Evolutionary conservation across 768 basidiomycete genomes (phyloP).

Genomic region (Tulasnella sp.): DNA sequence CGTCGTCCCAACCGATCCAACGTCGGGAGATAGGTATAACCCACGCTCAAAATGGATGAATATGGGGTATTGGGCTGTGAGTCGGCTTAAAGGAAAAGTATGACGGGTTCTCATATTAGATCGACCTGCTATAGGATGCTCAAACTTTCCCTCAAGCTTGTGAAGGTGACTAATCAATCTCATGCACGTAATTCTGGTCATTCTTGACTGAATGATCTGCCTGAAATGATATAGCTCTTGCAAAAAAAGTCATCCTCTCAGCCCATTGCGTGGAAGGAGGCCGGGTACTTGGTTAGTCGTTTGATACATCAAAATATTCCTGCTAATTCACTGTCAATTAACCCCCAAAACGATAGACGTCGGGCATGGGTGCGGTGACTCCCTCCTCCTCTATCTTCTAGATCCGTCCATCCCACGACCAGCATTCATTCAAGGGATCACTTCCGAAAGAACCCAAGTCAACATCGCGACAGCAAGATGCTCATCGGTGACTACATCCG

Average conservation of each 20-base stretch:
- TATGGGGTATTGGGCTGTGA: constrained; percentile 57
- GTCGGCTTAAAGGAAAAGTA: constrained; percentile 14
- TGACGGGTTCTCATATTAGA: not conserved
- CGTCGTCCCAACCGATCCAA: not conserved
- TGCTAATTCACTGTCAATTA: not conserved
- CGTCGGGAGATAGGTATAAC: not conserved
- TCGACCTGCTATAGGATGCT: constrained; percentile 30
- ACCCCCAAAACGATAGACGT: constrained; percentile 35
- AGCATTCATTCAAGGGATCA: constrained; percentile 42
- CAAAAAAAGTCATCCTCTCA: constrained; percentile 36
- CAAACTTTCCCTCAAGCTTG: constrained; percentile 44
- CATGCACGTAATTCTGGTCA: not conserved
- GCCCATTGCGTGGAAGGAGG: constrained; percentile 32
- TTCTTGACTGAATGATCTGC: not conserved
- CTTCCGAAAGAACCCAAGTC: constrained; percentile 39
- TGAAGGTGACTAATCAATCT: constrained; percentile 31
- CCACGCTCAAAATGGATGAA: constrained; percentile 47
- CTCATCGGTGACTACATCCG: not conserved
- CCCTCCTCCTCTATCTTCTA: constrained; percentile 41
- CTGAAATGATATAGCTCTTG: constrained; percentile 36
- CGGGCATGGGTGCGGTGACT: constrained; percentile 57
- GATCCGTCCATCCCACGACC: constrained; percentile 37
- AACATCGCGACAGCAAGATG: constrained; percentile 33
- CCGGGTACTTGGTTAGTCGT: constrained; percentile 39
- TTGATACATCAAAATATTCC: not conserved